Conservation (phyloP, 768 basidiomycete species). For the Phanerodontia chrysosporium region DNA sequence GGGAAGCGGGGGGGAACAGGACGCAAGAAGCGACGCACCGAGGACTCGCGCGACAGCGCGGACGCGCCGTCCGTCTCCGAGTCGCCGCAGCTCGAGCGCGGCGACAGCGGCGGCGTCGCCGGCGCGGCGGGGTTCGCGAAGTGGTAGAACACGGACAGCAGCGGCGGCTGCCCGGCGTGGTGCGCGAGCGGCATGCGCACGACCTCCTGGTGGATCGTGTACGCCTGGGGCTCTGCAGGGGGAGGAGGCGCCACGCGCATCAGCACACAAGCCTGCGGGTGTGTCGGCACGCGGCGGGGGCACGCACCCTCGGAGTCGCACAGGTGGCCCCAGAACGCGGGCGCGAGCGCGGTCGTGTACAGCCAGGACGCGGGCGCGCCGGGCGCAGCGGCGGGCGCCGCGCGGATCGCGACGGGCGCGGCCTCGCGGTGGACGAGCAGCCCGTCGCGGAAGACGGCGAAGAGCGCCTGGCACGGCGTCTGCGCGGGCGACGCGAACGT, state of each 20-base stretch:
- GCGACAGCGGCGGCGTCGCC: conserved; percentile 10
- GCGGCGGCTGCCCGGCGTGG: conserved; percentile 13
- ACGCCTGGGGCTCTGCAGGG: conserved; percentile 56
- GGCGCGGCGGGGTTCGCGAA: conserved; percentile 15
- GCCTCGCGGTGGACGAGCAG: conserved; percentile 49
- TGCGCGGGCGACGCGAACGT: conserved; percentile 51
- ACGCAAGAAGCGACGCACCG: conserved; percentile 1
- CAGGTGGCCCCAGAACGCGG: conserved; percentile 61
- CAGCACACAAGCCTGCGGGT: neutral
- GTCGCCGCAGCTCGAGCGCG: conserved; percentile 10
- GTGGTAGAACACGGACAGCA: conserved; percentile 25
- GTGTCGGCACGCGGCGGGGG: neutral
- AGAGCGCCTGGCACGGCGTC: conserved; percentile 50
- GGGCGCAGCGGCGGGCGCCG: conserved; percentile 7
- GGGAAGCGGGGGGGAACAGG: neutral
- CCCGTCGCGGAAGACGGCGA: conserved; percentile 49
- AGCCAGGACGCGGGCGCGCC: conserved; percentile 27
- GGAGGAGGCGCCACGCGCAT: too few species aligned
- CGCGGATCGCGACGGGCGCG: conserved; percentile 21
- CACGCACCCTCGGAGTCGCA: conserved; percentile 49
- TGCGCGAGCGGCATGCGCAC: conserved; percentile 17
- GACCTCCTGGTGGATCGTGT: conserved; percentile 65
- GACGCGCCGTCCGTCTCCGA: neutral
- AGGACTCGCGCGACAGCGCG: conserved; percentile 1
- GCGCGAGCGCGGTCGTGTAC: conserved; percentile 60